Conservation (phyloP, 768 basidiomycete genomes). For the Pisolithus marmoratus region DNA sequence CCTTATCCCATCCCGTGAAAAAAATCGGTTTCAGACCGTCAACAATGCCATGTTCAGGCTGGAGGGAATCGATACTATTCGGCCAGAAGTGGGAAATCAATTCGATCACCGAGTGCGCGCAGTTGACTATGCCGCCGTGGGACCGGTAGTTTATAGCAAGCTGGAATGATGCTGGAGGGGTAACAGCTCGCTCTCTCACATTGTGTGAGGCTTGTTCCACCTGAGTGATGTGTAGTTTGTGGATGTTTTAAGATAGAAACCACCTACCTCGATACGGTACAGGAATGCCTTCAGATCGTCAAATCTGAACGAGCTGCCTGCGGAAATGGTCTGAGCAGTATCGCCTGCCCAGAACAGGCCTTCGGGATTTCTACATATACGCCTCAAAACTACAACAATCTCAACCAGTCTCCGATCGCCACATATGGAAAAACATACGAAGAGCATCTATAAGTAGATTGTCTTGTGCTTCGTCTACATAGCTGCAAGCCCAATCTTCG, state of each 20-base stretch:
- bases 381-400: slow-evolving; percentile 45
- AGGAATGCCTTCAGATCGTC: slow-evolving; percentile 66
- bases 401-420: slow-evolving; percentile 6
- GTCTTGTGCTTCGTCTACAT: slow-evolving; percentile 73
- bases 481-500: slow-evolving; percentile 27
- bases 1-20: slow-evolving; percentile 42
- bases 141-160: slow-evolving; percentile 64
- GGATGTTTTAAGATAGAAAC: neutral
- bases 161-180: slow-evolving; percentile 42
- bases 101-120: slow-evolving; percentile 60
- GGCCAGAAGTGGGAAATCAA: slow-evolving; percentile 60
- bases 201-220: slow-evolving; percentile 11
- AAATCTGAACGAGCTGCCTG: slow-evolving; percentile 68
- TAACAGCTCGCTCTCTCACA: slow-evolving; percentile 10
- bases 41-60: slow-evolving; percentile 49
- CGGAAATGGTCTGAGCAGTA: slow-evolving; percentile 72
- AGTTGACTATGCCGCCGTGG: slow-evolving; percentile 69
- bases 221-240: slow-evolving; percentile 7
- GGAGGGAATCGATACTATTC: slow-evolving; percentile 53
- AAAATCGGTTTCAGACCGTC: slow-evolving; percentile 55
- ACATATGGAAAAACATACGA: slow-evolving; percentile 30
- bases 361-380: slow-evolving; percentile 56
- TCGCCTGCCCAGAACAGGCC: slow-evolving; percentile 79
- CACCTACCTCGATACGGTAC: slow-evolving; percentile 51
- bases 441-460: slow-evolving; percentile 60